Evolutionary conservation across 208 protist species (phyloP).

Genomic region (Trichomonas tenax): DNA sequence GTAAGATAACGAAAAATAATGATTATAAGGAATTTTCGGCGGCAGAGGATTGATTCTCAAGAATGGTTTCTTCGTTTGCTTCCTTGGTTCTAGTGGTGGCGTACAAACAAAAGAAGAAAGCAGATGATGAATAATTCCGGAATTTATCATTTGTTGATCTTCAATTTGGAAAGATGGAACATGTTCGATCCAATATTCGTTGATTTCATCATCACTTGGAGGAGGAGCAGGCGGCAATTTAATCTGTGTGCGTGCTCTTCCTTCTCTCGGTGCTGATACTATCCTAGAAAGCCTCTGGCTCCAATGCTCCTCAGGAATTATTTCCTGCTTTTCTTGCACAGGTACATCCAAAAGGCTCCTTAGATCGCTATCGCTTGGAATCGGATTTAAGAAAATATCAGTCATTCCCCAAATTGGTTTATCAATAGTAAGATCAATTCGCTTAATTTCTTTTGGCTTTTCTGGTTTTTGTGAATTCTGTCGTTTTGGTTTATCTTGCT

Average conservation of each 20-base stretch:
- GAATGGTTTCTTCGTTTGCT: not conserved
- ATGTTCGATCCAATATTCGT: not conserved
- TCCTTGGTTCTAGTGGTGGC: not conserved
- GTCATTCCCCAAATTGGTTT: not conserved
- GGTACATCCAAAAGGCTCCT: not conserved
- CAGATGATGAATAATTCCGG: not conserved
- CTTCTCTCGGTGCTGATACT: not conserved
- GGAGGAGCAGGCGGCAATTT: not conserved
- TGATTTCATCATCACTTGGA: not conserved
- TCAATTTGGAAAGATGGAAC: not conserved
- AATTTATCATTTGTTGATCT: not conserved
- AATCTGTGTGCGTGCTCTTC: not conserved
- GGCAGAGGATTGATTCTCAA: not conserved
- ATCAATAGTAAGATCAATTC: not conserved
- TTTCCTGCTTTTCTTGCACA: not conserved
- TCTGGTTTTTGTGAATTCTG: not conserved
- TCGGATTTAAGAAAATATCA: not conserved
- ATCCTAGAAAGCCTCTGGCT: not conserved
- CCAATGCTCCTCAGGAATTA: not conserved
- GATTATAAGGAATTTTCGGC: not conserved
- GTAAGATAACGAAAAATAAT: not conserved
- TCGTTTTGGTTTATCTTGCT: not conserved
- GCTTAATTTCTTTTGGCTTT: not conserved
- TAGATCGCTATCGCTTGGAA: not conserved
- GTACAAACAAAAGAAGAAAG: not conserved